phyloP scores from a whole-genome alignment of 306 rosid genomes.

The Aeschynomene evenia region DNA sequence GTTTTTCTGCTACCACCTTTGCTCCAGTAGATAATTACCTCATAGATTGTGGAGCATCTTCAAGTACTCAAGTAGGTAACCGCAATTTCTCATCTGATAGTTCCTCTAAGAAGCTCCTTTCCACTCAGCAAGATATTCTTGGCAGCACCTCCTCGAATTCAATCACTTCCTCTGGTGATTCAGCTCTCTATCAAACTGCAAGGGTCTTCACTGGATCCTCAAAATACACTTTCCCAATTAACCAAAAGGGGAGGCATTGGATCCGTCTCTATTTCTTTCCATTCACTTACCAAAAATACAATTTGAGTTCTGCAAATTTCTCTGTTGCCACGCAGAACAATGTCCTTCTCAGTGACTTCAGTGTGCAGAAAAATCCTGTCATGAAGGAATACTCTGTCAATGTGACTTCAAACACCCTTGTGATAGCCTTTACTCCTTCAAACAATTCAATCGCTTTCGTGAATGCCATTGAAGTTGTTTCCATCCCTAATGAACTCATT shows the following conservation, averaged over 20 bases:
- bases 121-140: conserved; percentile 56
- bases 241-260: conserved; percentile 74
- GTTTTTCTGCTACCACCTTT: conserved; percentile 48
- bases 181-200: conserved; percentile 63
- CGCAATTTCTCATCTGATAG: conserved; percentile 63
- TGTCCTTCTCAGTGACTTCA: conserved; percentile 50
- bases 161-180: conserved; percentile 36
- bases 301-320: conserved; percentile 59
- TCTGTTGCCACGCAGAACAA: conserved; percentile 49
- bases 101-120: conserved; percentile 48
- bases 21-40: conserved; percentile 63
- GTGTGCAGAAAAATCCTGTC: conserved; percentile 33
- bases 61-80: conserved; percentile 47
- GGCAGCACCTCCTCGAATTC: conserved; percentile 44
- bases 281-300: conserved; percentile 38
- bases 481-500: conserved; percentile 65
- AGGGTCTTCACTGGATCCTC: conserved; percentile 68
- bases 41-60: conserved; percentile 74
- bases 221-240: conserved; percentile 59
- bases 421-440: conserved; percentile 53
- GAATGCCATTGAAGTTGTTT: conserved; percentile 83
- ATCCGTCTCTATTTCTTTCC: conserved; percentile 88
- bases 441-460: conserved; percentile 57
- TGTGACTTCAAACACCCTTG: conserved; percentile 52
- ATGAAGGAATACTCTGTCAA: conserved; percentile 65